Evolutionary conservation across 2,329 filamentous ascomycete species (phyloP).

Genomic region (Magnaporthiopsis rhizophila): DNA sequence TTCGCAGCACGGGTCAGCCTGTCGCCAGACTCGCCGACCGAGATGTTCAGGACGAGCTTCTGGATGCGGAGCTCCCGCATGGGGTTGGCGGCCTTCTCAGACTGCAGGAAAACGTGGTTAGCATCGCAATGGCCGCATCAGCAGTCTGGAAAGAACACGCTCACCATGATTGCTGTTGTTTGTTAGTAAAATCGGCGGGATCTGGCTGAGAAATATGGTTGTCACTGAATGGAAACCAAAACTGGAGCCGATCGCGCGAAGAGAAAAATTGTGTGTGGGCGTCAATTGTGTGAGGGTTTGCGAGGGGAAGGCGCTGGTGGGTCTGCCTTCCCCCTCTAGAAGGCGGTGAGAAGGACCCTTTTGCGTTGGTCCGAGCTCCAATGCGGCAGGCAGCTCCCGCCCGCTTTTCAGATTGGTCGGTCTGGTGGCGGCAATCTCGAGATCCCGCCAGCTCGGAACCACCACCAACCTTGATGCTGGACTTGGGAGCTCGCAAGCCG

Average conservation of each 20-base stretch:
- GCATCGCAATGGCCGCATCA: slow-evolving; percentile 11
- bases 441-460: slow-evolving; percentile 3
- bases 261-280: slow-evolving; percentile 8
- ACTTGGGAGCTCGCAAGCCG: slow-evolving; percentile 22
- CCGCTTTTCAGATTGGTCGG: background rate
- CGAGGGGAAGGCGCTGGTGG: background rate
- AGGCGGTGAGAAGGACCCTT: background rate
- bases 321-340: background rate
- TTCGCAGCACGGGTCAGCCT: slow-evolving; percentile 99
- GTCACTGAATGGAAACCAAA: slow-evolving; percentile 10
- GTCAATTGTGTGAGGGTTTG: slow-evolving; percentile 1
- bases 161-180: slow-evolving; percentile 29
- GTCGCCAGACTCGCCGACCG: slow-evolving; percentile 99
- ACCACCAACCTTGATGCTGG: slow-evolving; percentile 18
- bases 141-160: slow-evolving; percentile 5
- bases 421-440: slow-evolving; percentile 1
- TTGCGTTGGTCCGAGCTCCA: background rate
- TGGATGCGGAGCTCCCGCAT: slow-evolving; percentile 99
- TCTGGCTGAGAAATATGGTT: slow-evolving; percentile 7
- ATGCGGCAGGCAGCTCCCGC: background rate
- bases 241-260: slow-evolving; percentile 8
- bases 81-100: slow-evolving; percentile 91
- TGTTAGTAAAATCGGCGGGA: slow-evolving; percentile 5
- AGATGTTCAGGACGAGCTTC: slow-evolving; percentile 99
- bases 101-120: slow-evolving; percentile 34